Conservation (phyloP, 257 asterid genomes). For the Scutellaria baicalensis region DNA sequence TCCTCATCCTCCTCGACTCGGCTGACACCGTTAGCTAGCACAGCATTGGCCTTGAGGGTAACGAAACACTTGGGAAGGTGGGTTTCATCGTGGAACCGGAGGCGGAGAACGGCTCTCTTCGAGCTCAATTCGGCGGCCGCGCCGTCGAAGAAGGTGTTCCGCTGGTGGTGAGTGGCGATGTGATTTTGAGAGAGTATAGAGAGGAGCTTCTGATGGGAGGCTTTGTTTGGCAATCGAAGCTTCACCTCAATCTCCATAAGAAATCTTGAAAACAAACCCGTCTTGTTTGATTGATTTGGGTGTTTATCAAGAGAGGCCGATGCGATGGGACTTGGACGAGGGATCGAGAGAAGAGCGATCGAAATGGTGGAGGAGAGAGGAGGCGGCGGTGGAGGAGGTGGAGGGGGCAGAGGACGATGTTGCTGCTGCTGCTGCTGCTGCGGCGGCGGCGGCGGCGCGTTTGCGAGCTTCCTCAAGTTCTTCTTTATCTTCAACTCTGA, state of each 20-base stretch:
- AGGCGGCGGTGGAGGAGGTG: constrained; percentile 30
- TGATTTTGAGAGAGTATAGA: constrained; percentile 51
- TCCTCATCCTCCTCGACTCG: constrained; percentile 93
- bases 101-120: constrained; percentile 62
- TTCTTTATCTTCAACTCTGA: constrained; percentile 68
- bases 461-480: constrained; percentile 87
- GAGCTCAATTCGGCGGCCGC: constrained; percentile 54
- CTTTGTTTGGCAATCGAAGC: constrained; percentile 57
- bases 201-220: constrained; percentile 52
- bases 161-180: constrained; percentile 64
- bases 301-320: constrained; percentile 53
- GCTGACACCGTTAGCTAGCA: constrained; percentile 67
- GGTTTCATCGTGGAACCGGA: constrained; percentile 73
- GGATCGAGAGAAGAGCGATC: constrained; percentile 62
- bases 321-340: constrained; percentile 69
- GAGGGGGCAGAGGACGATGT: constrained; percentile 13
- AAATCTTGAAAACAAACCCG: constrained; percentile 18
- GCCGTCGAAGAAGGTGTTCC: constrained; percentile 84
- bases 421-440: too few relatives aligned
- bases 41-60: constrained; percentile 77
- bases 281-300: constrained; percentile 1
- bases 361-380: constrained; percentile 77
- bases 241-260: constrained; percentile 84
- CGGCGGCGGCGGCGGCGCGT: constrained; percentile 44
- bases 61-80: constrained; percentile 51